Base-by-base conservation (phyloP, 352 stramenopile genomes). In the Phytophthora colocasiae region DNA sequence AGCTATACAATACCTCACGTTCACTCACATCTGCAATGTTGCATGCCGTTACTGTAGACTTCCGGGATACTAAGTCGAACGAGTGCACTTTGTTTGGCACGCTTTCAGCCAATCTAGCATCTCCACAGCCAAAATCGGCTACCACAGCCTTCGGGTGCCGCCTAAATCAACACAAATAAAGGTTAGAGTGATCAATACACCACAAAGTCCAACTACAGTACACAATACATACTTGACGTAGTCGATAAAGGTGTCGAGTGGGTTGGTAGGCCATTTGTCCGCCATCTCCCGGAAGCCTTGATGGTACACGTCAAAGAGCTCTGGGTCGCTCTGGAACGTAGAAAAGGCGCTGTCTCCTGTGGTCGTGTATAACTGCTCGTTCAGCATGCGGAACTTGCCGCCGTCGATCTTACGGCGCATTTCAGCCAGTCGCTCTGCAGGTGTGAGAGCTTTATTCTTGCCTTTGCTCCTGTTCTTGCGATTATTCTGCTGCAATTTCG, bases 101-200 rank as follows among this genome's bases (percentile, higher is more conserved):
- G 48, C 82, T 95, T 26, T 91, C 85, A 0, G 97, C 93, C 29
- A 99, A 77, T 24, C 95, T 84, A 11, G 98, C 98, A 75, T 99
- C 97, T 26, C 98, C 98, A 72, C 98, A 99, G 31, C 98, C 98
- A 81, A 99, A 99, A 87, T 99, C 98, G 15, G 95, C 97, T 19
- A 99, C 84, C 10, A 98, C 70, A 0, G 83, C 71, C 58, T 92
- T 86, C 2, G 87, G 80, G 15, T 86, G 74, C 31, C 71, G 69
- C 58, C 83, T 94, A 47, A 49, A 68, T 11, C 36, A 43, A 15
- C 11, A 41, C 3, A 68, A 63, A 29, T 8, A 38, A 22, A 17
- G 22, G 39, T 22, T 22, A 17, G 53, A 3, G 11, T 15, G 27
- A 10, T 55, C 9, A 47, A 34, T 61, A 61, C 49, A 52, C 10